Conservation (phyloP, 129 eudicot genomes). For the Rutidosis leptorrhynchoides region DNA sequence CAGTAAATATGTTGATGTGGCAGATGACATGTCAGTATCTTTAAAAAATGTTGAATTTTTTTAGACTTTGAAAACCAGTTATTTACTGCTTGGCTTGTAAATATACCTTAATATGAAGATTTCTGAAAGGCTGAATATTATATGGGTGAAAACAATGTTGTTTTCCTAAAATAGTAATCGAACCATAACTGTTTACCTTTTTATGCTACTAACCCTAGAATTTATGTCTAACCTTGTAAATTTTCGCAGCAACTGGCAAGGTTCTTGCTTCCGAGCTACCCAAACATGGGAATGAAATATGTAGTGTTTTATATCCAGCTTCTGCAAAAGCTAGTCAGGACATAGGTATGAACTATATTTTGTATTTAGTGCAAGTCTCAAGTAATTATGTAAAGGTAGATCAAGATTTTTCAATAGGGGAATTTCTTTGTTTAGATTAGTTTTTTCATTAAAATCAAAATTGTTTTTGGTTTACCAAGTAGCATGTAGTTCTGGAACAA, state of each 20-base stretch:
- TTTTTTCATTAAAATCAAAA: background rate
- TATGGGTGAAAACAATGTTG: too few species aligned
- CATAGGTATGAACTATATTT: constrained; percentile 44
- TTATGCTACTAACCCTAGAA: background rate
- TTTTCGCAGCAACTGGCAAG: constrained; percentile 74
- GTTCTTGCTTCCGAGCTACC: constrained; percentile 90
- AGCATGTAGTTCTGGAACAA: background rate
- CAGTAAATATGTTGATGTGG: too few species aligned
- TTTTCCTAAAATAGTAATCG: too few species aligned
- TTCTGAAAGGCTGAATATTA: too few species aligned
- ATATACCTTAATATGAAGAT: too few species aligned
- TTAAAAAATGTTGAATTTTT: too few species aligned
- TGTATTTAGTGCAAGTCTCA: background rate
- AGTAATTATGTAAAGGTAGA: background rate
- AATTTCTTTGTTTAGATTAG: constrained; percentile 1
- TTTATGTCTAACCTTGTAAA: constrained; percentile 21
- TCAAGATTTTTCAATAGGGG: background rate
- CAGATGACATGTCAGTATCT: too few species aligned
- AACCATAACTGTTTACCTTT: too few species aligned
- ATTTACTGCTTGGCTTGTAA: too few species aligned
- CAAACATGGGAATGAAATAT: constrained; percentile 40
- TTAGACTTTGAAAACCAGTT: too few species aligned
- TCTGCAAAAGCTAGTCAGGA: constrained; percentile 92
- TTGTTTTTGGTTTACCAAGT: background rate
- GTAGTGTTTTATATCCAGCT: constrained; percentile 78